Conservation (phyloP, 2,329 filamentous ascomycete species). For the Aspergillus japonicus region DNA sequence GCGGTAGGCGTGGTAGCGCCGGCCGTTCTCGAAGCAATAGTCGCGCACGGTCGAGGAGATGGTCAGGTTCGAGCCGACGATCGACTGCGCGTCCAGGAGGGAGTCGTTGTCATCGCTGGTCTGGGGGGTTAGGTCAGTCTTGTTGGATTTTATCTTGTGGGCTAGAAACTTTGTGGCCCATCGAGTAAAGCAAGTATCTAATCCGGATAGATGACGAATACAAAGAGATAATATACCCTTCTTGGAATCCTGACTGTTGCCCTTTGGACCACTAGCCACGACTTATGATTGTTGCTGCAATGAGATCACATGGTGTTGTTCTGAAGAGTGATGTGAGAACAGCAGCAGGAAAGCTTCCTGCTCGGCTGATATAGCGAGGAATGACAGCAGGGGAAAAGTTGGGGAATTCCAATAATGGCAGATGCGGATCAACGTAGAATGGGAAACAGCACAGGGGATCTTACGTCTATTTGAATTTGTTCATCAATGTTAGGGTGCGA, state of each 20-base stretch:
- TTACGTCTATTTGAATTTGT: constrained; percentile 37
- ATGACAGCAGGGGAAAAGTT: too few species aligned
- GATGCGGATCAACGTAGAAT: neutral
- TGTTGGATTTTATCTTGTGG: neutral
- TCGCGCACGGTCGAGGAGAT: constrained; percentile 40
- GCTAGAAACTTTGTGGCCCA: too few species aligned
- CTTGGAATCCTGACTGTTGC: too few species aligned
- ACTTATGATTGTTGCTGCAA: too few species aligned
- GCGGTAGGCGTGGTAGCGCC: constrained; percentile 45
- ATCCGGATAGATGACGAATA: neutral
- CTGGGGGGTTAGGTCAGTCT: neutral
- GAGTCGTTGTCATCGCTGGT: constrained; percentile 39
- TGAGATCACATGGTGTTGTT: too few species aligned
- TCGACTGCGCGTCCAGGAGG: constrained; percentile 30
- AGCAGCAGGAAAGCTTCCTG: too few species aligned
- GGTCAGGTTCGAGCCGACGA: constrained; percentile 42
- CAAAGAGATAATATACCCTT: neutral
- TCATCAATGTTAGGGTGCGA: constrained; percentile 31
- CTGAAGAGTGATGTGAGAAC: too few species aligned
- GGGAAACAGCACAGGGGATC: constrained; percentile 7
- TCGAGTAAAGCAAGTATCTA: too few species aligned
- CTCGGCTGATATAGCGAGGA: too few species aligned
- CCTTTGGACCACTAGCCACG: too few species aligned
- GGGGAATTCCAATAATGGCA: too few species aligned
- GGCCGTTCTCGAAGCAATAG: constrained; percentile 43